Percentiles rank a stretch among this genome's conserved stretches.
Conservation (phyloP, 805 yeast genomes). For the Cyberlindnera petersonii region DNA sequence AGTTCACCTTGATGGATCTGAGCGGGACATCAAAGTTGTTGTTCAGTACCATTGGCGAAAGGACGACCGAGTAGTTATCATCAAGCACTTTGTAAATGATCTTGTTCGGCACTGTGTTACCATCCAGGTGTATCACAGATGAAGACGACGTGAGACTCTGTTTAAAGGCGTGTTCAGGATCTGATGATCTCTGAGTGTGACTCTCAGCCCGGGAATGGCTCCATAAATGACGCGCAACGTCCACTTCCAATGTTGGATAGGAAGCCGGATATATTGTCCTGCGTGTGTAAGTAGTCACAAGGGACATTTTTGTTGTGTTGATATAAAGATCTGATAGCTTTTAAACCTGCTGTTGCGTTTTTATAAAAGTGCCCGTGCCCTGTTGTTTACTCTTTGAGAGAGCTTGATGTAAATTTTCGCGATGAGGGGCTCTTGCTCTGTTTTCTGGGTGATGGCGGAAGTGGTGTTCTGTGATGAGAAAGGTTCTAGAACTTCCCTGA, state of each 20-base stretch:
- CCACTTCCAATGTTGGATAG: slow-evolving; percentile 14
- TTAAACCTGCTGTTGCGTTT: too few relatives aligned
- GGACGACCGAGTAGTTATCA: slow-evolving; percentile 15
- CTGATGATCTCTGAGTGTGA: slow-evolving; percentile 1
- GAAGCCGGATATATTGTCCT: slow-evolving; percentile 5
- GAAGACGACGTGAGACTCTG: slow-evolving; percentile 16
- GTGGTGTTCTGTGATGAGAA: too few relatives aligned
- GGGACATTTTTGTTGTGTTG: slow-evolving; percentile 14
- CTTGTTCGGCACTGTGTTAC: slow-evolving; percentile 35
- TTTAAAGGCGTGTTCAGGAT: slow-evolving; percentile 24
- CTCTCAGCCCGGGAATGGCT: slow-evolving; percentile 8
- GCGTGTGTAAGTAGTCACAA: slow-evolving; percentile 14
- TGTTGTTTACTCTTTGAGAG: slow-evolving; percentile 13
- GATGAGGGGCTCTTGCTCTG: too few relatives aligned
- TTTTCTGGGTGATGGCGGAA: too few relatives aligned
- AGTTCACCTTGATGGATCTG: slow-evolving; percentile 27
- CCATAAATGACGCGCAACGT: slow-evolving; percentile 27
- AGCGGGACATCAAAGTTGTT: slow-evolving; percentile 21
- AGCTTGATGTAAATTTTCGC: slow-evolving; percentile 1
- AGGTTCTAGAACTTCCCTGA: too few relatives aligned
- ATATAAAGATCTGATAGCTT: not conserved
- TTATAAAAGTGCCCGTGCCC: too few relatives aligned
- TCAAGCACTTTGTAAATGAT: slow-evolving; percentile 21
- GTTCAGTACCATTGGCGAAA: slow-evolving; percentile 24
- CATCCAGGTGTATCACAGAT: slow-evolving; percentile 30